Conservation (phyloP, 257 asterid genomes). For the Leonotis leonurus region DNA sequence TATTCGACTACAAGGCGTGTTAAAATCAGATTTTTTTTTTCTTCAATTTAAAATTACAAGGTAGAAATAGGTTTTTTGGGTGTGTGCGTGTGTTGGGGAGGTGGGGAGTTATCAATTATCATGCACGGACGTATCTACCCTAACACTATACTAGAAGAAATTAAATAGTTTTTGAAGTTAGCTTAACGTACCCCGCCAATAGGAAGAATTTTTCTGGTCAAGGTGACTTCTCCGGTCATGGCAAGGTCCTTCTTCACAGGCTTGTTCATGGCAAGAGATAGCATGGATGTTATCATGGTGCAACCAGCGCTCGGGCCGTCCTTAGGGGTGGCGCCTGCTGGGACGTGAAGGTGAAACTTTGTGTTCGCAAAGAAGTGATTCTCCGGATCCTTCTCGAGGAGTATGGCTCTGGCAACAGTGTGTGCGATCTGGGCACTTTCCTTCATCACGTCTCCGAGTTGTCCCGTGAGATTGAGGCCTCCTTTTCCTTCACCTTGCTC, state of each 20-base stretch:
- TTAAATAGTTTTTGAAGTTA: not conserved
- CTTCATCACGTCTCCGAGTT: conserved; percentile 97
- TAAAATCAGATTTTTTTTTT: no score
- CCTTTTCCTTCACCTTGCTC: conserved; percentile 98
- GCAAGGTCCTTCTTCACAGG: conserved; percentile 85
- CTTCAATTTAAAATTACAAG: no score
- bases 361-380: conserved; percentile 59
- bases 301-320: conserved; percentile 99
- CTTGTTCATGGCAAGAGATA: conserved; percentile 80
- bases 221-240: conserved; percentile 95
- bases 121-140: no score
- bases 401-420: conserved; percentile 72
- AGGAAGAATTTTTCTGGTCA: conserved; percentile 88
- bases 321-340: conserved; percentile 95
- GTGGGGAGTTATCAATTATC: no score
- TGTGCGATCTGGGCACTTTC: conserved; percentile 96
- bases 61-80: no score
- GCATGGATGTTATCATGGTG: conserved; percentile 90
- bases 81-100: no score
- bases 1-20: no score
- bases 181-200: conserved; percentile 86
- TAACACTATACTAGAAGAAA: not conserved
- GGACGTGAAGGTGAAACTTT: conserved; percentile 97
- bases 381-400: conserved; percentile 65
- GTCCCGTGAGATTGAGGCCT: conserved; percentile 67